Evolutionary conservation across 805 yeast genomes (phyloP).

Genomic region (Teunomyces barrocoloradensis): DNA sequence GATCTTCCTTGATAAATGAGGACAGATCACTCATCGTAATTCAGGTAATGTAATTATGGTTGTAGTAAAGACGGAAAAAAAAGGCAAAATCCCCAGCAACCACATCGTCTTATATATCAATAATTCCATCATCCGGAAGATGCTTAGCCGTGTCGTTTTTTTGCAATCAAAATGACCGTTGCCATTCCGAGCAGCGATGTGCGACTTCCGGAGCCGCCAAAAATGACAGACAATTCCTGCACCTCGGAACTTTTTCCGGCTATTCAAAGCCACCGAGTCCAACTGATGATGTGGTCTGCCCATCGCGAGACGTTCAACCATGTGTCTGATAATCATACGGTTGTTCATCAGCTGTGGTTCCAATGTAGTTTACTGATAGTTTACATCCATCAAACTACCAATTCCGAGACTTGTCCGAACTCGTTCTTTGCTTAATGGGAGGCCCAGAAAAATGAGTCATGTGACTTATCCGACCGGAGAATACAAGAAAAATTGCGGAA

Average conservation of each 20-base stretch:
- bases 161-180: background rate
- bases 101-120: background rate
- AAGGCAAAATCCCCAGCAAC: background rate
- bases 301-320: too few relatives aligned
- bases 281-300: background rate
- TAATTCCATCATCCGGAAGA: background rate
- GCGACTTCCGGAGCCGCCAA: background rate
- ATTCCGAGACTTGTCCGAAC: too few relatives aligned
- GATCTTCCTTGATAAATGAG: background rate
- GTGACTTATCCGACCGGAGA: slow-evolving; percentile 1
- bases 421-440: too few relatives aligned
- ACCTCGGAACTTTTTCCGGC: background rate
- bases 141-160: background rate
- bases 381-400: too few relatives aligned
- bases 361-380: too few relatives aligned
- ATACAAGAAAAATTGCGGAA: background rate
- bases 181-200: background rate
- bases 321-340: too few relatives aligned
- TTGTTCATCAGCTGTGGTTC: too few relatives aligned
- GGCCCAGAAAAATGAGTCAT: background rate
- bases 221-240: background rate
- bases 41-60: background rate
- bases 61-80: too few relatives aligned
- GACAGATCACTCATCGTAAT: slow-evolving; percentile 1
- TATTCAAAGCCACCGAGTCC: background rate